Conservation (phyloP, 2,329 filamentous ascomycete species). For the Paraphaeosphaeria sporulosa region DNA sequence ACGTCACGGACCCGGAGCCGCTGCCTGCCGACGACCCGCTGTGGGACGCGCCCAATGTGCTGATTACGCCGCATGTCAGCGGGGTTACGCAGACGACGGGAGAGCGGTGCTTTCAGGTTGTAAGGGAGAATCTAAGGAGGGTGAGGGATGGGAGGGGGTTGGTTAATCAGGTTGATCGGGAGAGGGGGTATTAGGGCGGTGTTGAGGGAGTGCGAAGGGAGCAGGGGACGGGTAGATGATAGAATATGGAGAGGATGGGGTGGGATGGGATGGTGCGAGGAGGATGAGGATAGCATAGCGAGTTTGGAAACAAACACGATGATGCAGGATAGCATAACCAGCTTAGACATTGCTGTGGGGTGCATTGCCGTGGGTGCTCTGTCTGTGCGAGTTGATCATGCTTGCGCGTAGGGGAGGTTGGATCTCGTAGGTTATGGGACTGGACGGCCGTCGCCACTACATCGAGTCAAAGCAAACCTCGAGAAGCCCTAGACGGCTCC, state of each 20-base stretch:
- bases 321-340: no score
- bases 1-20: slow-evolving; percentile 83
- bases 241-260: not conserved
- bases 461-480: no score
- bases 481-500: no score
- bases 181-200: slow-evolving; percentile 64
- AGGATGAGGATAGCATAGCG: no score
- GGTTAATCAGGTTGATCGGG: slow-evolving; percentile 68
- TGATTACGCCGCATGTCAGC: slow-evolving; percentile 72
- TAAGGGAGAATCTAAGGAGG: slow-evolving; percentile 64
- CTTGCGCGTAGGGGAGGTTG: no score
- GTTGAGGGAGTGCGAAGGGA: not conserved
- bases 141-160: slow-evolving; percentile 61
- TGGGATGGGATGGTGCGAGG: not conserved
- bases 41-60: slow-evolving; percentile 73
- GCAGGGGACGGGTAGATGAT: not conserved
- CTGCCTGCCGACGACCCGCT: slow-evolving; percentile 72
- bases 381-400: no score
- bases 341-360: no score
- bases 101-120: slow-evolving; percentile 64
- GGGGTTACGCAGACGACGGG: slow-evolving; percentile 62
- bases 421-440: no score
- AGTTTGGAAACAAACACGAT: no score
- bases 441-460: no score
- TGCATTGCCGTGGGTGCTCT: no score